Base-by-base conservation (phyloP, 805 yeast species). In the Cyberlindnera bimundalis region DNA sequence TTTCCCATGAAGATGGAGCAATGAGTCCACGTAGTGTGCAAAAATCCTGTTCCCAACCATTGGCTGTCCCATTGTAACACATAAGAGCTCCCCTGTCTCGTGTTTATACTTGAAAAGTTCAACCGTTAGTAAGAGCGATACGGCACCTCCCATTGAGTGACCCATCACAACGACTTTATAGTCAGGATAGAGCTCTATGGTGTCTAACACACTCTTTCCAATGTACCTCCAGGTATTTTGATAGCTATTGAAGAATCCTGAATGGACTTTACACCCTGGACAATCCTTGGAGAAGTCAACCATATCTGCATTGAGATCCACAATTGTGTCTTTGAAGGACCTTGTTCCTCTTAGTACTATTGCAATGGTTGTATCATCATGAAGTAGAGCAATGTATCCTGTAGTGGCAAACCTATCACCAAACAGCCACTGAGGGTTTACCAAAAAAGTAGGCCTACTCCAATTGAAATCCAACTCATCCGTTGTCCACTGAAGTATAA, bases 131-230 rank as follows among this genome's bases (percentile, higher is more conserved):
- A 57, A 35, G 6, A 50, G 31, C 1, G 58, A 46, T 1, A 57
- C 41, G 5, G 60, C 56, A 26, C 60, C 61, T 13, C 61, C 61
- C 39, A 57, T 37, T 1, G 61, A 57, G 29, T 57, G 61, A 5
- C 61, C 61, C 48, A 55, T 39, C 9, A 55, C 36, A 2, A 27
- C 7, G 2, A 57, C 35, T 23, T 43, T 28, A 19, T 48, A 54
- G 11, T 39, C 37, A 4, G 46, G 42, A 15, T 25, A 38, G 3
- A 15, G 4, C 3, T 28, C 25, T 2, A 33, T 29, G 1, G 29
- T 17, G 7, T 26, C 32, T 8, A 16, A 17, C 3, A 49, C 12
- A 4, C 26, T 18, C 13, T 32, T 21, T 9, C 30, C 20, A 8
- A 47, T 25, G 9, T 20, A 33, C 2, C 14, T 27, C 43, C 54